Evolutionary conservation across 2,329 filamentous ascomycete genomes (phyloP).

Genomic region (Alternaria consortialis): DNA sequence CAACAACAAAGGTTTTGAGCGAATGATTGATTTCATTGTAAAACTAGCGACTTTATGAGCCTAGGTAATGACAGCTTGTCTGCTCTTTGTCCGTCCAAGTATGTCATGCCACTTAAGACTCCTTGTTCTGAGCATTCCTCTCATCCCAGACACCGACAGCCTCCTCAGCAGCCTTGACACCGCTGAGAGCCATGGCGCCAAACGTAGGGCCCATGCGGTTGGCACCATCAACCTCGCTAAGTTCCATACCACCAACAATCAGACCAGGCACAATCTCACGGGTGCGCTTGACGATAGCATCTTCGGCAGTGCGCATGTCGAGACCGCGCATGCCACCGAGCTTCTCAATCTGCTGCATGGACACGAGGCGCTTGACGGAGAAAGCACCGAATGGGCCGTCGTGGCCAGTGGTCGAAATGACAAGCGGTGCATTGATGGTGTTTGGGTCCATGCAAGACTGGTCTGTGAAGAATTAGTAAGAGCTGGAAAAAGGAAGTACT

Average conservation of each 20-base stretch:
- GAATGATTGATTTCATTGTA: conserved; percentile 5
- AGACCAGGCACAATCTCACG: conserved; percentile 87
- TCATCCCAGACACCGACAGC: conserved; percentile 79
- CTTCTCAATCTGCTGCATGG: conserved; percentile 83
- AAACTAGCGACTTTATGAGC: not conserved
- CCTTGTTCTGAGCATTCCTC: conserved; percentile 79
- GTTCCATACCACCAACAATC: conserved; percentile 94
- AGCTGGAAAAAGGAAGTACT: not conserved
- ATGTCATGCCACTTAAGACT: conserved; percentile 38
- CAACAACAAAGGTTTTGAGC: not conserved
- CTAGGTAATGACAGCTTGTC: conserved; percentile 1
- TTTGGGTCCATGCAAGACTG: conserved; percentile 97
- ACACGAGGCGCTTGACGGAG: conserved; percentile 87
- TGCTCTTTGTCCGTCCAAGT: not conserved
- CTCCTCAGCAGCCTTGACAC: conserved; percentile 92
- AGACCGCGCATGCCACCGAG: conserved; percentile 92
- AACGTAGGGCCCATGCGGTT: conserved; percentile 93
- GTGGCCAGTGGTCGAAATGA: conserved; percentile 91
- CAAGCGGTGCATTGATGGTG: conserved; percentile 90
- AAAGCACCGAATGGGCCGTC: conserved; percentile 93
- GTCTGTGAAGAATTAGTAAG: conserved; percentile 63
- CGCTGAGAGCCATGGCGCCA: conserved; percentile 86
- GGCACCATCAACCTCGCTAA: conserved; percentile 88
- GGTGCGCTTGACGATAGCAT: conserved; percentile 92
- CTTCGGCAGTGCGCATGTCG: conserved; percentile 91